A percentile compares a stretch with the other conserved stretches of the same genome.
Evolutionary conservation across 73 alveolate species (phyloP).

Genomic region (Paramecium caudatum): DNA sequence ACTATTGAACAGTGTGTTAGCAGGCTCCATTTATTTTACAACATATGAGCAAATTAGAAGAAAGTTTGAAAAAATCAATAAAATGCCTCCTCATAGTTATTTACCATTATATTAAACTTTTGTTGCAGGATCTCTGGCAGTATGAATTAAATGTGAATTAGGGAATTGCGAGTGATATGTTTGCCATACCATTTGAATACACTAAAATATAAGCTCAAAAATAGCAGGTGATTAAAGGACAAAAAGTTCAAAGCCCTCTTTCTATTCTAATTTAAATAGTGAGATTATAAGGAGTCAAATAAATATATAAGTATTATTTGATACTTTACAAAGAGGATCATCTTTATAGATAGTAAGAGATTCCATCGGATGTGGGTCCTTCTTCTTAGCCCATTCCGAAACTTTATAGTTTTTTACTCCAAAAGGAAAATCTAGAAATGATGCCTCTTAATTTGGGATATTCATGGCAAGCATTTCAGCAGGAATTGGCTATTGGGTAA

Average conservation of each 20-base stretch:
- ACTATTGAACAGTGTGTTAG: conserved; percentile 53
- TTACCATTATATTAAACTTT: conserved; percentile 46
- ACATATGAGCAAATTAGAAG: conserved; percentile 34
- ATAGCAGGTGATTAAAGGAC: not conserved
- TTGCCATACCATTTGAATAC: conserved; percentile 53
- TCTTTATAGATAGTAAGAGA: conserved; percentile 12
- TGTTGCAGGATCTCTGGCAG: conserved; percentile 49
- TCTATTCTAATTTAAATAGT: not conserved
- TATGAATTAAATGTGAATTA: not conserved
- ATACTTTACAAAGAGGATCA: not conserved
- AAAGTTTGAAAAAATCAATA: conserved; percentile 18
- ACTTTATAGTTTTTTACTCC: not conserved
- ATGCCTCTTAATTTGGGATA: conserved; percentile 14
- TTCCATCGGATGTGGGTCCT: conserved; percentile 10
- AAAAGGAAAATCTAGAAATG: not conserved
- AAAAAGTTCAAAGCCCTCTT: not conserved
- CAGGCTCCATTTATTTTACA: conserved; percentile 59
- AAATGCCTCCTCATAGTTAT: not conserved
- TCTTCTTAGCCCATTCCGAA: conserved; percentile 1
- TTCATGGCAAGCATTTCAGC: conserved; percentile 36
- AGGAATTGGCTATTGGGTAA: conserved; percentile 57
- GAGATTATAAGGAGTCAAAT: not conserved
- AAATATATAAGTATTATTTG: not conserved
- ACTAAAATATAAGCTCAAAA: conserved; percentile 22
- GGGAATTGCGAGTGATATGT: conserved; percentile 45